Percentiles rank a stretch among this genome's conserved stretches.
phyloP scores from a whole-genome alignment of 1,284 basidiomycete genomes.

The Sphaerobolus stellatus region DNA sequence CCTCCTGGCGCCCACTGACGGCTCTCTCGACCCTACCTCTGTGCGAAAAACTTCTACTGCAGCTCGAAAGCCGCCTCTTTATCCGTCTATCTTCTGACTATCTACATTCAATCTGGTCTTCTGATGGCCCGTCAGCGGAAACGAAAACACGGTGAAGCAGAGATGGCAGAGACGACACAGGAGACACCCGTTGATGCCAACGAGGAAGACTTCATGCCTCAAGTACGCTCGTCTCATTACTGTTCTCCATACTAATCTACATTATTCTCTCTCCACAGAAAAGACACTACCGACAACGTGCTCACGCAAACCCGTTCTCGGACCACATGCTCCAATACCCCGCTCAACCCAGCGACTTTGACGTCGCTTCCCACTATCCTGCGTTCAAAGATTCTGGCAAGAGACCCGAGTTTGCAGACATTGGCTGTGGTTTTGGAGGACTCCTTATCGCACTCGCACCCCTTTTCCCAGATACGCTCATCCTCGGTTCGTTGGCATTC shows the following conservation, averaged over 20 bases:
- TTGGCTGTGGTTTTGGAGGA: constrained; percentile 98
- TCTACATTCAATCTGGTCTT: no score
- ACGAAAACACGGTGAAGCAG: no score
- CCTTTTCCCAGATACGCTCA: constrained; percentile 87
- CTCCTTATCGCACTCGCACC: constrained; percentile 89
- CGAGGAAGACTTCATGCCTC: no score
- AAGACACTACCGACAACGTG: constrained; percentile 94
- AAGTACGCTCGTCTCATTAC: constrained; percentile 1
- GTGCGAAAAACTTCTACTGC: no score
- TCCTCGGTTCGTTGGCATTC: constrained; percentile 75
- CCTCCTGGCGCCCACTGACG: no score
- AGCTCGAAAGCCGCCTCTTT: no score
- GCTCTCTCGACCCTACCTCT: no score
- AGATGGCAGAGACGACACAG: no score
- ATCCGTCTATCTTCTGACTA: no score
- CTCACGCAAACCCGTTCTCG: constrained; percentile 97
- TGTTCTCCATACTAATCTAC: not conserved
- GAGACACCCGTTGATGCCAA: no score
- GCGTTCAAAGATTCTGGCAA: constrained; percentile 56
- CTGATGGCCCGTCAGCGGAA: no score
- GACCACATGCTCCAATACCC: constrained; percentile 95
- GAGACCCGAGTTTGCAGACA: constrained; percentile 91
- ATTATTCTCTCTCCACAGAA: constrained; percentile 57
- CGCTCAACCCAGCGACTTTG: constrained; percentile 71
- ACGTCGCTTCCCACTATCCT: constrained; percentile 89